Percentiles rank a stretch among this genome's conserved stretches.
phyloP scores from a whole-genome alignment of 2,329 filamentous ascomycete species.

The Cladophialophora bantiana region DNA sequence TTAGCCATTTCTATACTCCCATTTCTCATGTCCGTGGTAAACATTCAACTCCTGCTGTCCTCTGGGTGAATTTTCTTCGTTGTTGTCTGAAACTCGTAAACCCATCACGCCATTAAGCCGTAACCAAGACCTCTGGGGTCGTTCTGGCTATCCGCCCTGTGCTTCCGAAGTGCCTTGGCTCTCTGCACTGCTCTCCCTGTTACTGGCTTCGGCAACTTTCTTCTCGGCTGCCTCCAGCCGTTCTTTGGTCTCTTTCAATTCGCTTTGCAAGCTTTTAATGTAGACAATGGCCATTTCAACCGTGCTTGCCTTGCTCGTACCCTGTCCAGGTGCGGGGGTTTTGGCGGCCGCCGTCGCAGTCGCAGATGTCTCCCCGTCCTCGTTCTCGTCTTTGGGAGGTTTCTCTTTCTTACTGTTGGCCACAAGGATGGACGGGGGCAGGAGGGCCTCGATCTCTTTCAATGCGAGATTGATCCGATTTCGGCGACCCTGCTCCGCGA shows the following conservation, averaged over 20 bases:
- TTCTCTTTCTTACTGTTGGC: constrained; percentile 45
- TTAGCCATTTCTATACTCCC: constrained; percentile 13
- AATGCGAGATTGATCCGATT: constrained; percentile 95
- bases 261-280: constrained; percentile 81
- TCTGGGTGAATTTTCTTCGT: constrained; percentile 21
- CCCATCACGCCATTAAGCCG: constrained; percentile 23
- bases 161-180: constrained; percentile 30
- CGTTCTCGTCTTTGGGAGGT: constrained; percentile 44
- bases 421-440: constrained; percentile 67
- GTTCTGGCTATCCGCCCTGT: not conserved
- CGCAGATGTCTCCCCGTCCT: constrained; percentile 43
- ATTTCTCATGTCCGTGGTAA: not conserved
- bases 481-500: constrained; percentile 92
- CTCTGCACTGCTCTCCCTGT: constrained; percentile 32
- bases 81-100: constrained; percentile 25
- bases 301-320: constrained; percentile 92
- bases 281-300: constrained; percentile 98
- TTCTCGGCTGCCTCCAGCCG: constrained; percentile 71
- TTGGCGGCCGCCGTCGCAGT: constrained; percentile 45
- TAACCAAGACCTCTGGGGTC: constrained; percentile 1
- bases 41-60: constrained; percentile 15
- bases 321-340: constrained; percentile 53
- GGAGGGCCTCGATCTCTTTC: constrained; percentile 84
- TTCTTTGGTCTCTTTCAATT: constrained; percentile 70
- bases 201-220: constrained; percentile 54